phyloP scores from a whole-genome alignment of 176 grass and related monocot genomes.

The Phoenix roebelenii region DNA sequence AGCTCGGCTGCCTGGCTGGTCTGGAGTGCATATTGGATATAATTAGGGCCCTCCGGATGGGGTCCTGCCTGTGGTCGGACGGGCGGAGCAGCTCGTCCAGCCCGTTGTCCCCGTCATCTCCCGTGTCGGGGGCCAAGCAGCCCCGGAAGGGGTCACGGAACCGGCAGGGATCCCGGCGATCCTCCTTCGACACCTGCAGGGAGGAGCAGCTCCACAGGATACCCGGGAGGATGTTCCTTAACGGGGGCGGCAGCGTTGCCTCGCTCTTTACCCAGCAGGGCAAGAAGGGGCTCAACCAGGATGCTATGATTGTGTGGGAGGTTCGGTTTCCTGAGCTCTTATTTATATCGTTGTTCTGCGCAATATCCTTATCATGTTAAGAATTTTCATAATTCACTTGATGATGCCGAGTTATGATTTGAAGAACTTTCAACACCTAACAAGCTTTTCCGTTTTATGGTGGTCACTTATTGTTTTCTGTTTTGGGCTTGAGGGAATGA shows the following conservation, averaged over 20 bases:
- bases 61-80: conserved; percentile 21
- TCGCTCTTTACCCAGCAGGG: conserved; percentile 86
- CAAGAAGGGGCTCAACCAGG: conserved; percentile 91
- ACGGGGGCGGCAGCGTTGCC: conserved; percentile 38
- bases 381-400: neutral
- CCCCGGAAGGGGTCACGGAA: conserved; percentile 5
- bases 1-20: conserved; percentile 11
- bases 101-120: conserved; percentile 16
- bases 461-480: too few relatives aligned
- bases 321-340: conserved; percentile 17
- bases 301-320: conserved; percentile 89
- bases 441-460: too few relatives aligned
- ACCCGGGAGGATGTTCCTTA: conserved; percentile 38
- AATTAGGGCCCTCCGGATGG: conserved; percentile 41
- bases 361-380: neutral
- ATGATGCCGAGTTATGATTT: too few relatives aligned
- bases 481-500: too few relatives aligned
- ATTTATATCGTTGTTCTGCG: neutral
- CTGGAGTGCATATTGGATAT: conserved; percentile 48
- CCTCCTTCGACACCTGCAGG: conserved; percentile 18
- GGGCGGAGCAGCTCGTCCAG: conserved; percentile 18
- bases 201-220: conserved; percentile 25
- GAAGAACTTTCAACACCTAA: too few relatives aligned
- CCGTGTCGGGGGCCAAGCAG: conserved; percentile 13
- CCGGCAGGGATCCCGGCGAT: conserved; percentile 9